These are phyloP conservation scores for Kandelia obovata DNA, from an alignment of 345 rosid species.

Conservation along the genomic window DNA sequence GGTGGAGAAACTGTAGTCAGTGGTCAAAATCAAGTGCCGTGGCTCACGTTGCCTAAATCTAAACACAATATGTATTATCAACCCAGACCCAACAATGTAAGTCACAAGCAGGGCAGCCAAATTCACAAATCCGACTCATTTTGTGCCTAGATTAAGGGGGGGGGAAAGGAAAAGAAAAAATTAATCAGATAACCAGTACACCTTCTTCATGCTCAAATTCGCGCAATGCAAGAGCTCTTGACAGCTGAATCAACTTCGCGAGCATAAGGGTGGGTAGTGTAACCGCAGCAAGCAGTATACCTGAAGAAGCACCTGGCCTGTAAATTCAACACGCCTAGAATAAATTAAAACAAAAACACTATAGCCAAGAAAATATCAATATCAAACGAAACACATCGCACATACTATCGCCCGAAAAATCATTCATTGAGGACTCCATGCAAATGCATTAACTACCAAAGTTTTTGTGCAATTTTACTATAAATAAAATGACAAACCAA, in stretches of 20 bases:
- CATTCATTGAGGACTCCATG: no score
- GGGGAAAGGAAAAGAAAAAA: neutral
- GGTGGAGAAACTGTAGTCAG: no score
- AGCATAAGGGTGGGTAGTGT: conserved; percentile 76
- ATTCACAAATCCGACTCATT: neutral
- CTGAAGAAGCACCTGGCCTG: conserved; percentile 87
- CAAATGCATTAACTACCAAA: no score
- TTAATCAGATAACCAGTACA: conserved; percentile 14
- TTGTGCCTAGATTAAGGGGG: neutral
- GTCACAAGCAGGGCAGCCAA: no score
- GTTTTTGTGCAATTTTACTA: no score
- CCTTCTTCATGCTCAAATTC: conserved; percentile 60
- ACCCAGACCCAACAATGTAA: no score
- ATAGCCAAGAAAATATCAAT: neutral
- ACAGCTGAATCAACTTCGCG: conserved; percentile 68
- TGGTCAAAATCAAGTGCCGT: no score
- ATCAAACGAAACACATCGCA: no score
- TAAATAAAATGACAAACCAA: no score
- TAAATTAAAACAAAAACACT: neutral
- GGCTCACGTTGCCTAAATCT: no score
- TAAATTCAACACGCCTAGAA: neutral
- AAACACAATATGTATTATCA: no score
- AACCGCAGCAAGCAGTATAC: conserved; percentile 76
- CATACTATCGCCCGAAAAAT: no score
- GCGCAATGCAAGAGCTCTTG: conserved; percentile 52